Evolutionary conservation across 31 red algal genomes (phyloP), one percentile per base, ranked within the genome.

Genomic region (Asparagopsis taxiformis): DNA sequence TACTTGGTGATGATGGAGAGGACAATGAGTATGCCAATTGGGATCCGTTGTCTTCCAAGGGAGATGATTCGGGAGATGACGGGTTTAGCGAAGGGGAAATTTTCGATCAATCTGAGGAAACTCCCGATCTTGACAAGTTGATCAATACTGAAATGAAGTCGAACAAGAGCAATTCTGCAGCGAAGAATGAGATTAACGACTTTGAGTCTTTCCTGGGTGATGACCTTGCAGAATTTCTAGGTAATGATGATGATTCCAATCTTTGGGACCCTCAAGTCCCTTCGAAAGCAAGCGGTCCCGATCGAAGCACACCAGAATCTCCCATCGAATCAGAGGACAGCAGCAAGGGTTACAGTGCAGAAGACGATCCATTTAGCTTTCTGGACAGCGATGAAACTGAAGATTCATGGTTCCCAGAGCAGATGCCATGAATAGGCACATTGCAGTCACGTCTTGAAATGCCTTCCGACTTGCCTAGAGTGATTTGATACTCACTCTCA

Each of bases 201-300:
- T 43, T 43, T 55, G 31, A 36, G 17, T 31, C 51, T 16, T 70
- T 49, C 53, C 53, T 48, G 9, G 39, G 37, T 58, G 68, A 59
- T 26, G 68, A 72, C 23, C 51, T 72, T 22, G 48, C 68, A 17
- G 24, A 34, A 1, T 72, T 72, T 53, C 68, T 72, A 4, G 56
- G 31, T 32, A 52, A 39, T 15, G 65, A 52, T 16, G 65, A 68
- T 51, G 65, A 68, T 51, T 25, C 65, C 31, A 39, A 68, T 23
- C 43, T 68, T 16, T 68, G 65, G 65, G 46, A 68, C 30, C 65
- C 53, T 1, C n/a, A n/a, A n/a, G n/a, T n/a, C n/a, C n/a, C n/a
- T n/a, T n/a, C n/a, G n/a, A n/a, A n/a, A n/a, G n/a, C n/a, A n/a
- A n/a, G n/a, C n/a, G n/a, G n/a, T n/a, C n/a, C n/a, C 8, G 41